Evolutionary conservation across 805 yeast genomes (phyloP), one percentile per base, ranked within the genome.

Genomic region (Candida tammaniensis): DNA sequence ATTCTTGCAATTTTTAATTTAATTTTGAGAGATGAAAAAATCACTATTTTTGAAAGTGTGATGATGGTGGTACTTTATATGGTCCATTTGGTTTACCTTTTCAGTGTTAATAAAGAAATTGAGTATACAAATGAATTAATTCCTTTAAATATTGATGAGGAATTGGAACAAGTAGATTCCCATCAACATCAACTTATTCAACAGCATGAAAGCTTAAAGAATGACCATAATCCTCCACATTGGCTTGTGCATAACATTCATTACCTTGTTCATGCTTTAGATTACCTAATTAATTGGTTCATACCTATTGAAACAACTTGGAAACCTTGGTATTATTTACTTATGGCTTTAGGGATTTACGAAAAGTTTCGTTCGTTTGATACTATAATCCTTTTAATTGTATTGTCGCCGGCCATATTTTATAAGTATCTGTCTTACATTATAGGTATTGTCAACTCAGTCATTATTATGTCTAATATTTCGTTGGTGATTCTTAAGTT

Each of bases 11-110:
- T 57, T 11, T 54, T 65, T 30, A 47, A 51, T 35, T 44, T 44
- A 24, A 53, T 64, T 10, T 33, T 64, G 13, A 47, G 55, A 8
- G 71, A 65, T 42, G 64, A 64, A 16, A 47, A 48, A 27, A 52
- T 65, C 14, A 64, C 68, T 8, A 14, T 47, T 9, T 7, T 40
- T 1, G 71, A 65, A 42, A 55, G 65, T 33, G 21, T 44, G 3
- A 12, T 47, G 7, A 54, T 65, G 62, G 38, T 49, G 0, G 22
- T 31, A 3, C 34, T 48, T 7, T 60, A 61, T 35, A 16, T 51
- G 3, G 22, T 36, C 5, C 62, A 60, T 38, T 44, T 61, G 18
- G 22, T 39, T 9, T 58, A 54, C 33, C 43, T 58, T 32, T 46
- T 42, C 24, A 31, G 40, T 17, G 36, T 36, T 27, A 49, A 48